These are phyloP conservation scores for Rugonectria rugulosa DNA, from an alignment of 2,329 filamentous ascomycete genomes.

Conservation along the genomic window DNA sequence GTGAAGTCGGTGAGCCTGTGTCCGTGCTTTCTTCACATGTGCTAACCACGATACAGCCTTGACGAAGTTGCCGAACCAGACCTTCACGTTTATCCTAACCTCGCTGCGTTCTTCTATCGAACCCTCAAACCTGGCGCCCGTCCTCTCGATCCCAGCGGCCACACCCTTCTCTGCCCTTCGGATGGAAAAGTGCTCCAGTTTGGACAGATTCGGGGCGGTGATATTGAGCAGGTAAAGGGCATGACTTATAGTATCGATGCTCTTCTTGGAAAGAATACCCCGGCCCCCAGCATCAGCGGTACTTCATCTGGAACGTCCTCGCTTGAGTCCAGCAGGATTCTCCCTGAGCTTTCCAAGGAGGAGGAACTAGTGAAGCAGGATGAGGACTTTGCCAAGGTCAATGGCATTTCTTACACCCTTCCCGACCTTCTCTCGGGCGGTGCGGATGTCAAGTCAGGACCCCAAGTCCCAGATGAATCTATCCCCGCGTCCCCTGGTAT, in stretches of 20 bases:
- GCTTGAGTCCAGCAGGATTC: constrained; percentile 31
- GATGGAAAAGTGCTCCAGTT: constrained; percentile 93
- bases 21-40: neutral
- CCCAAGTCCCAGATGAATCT: constrained; percentile 76
- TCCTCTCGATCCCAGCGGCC: constrained; percentile 81
- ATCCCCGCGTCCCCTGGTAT: constrained; percentile 69
- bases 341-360: constrained; percentile 52
- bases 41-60: constrained; percentile 62
- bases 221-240: constrained; percentile 98
- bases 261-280: constrained; percentile 75
- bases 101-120: constrained; percentile 97
- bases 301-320: constrained; percentile 33
- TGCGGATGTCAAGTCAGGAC: constrained; percentile 49
- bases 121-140: constrained; percentile 88
- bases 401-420: constrained; percentile 94
- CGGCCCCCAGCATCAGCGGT: constrained; percentile 61
- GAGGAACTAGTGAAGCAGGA: constrained; percentile 78
- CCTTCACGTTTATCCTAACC: constrained; percentile 87
- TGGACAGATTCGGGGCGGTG: constrained; percentile 88
- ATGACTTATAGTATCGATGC: constrained; percentile 98
- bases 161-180: constrained; percentile 84
- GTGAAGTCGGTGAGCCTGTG: constrained; percentile 64
- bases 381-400: constrained; percentile 92
- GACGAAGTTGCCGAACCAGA: constrained; percentile 89
- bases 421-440: constrained; percentile 86